A percentile compares a stretch with the other conserved stretches of the same genome.
These are phyloP conservation scores for Coniferiporia sulphurascens DNA, from an alignment of 1,284 basidiomycete species.

Conservation along the genomic window DNA sequence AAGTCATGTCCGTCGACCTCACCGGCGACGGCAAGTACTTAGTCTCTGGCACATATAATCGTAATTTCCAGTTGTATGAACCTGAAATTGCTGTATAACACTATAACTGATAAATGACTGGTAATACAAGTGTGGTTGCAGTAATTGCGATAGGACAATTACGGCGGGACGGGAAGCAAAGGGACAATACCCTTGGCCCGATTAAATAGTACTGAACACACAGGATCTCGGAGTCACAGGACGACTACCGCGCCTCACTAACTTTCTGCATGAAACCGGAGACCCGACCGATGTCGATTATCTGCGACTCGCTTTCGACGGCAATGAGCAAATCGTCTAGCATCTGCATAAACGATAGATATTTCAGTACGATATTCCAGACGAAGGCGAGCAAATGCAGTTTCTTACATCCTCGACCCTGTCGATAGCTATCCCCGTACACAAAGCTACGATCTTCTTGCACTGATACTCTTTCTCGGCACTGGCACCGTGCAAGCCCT, in stretches of 20 bases:
- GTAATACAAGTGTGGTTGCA: constrained; percentile 20
- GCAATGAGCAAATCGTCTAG: constrained; percentile 84
- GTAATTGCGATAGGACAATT: constrained; percentile 5
- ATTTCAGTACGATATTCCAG: constrained; percentile 19
- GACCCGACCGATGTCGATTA: constrained; percentile 81
- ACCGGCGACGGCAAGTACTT: constrained; percentile 79
- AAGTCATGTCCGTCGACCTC: constrained; percentile 97
- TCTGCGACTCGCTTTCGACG: constrained; percentile 83
- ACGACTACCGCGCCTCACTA: constrained; percentile 1
- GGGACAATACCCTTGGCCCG: background rate
- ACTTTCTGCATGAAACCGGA: constrained; percentile 77
- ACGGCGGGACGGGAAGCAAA: constrained; percentile 5
- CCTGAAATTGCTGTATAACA: constrained; percentile 48
- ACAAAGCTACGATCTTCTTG: constrained; percentile 86
- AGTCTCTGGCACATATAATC: constrained; percentile 87
- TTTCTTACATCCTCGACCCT: constrained; percentile 82
- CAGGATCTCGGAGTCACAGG: background rate
- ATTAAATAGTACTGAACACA: constrained; percentile 7
- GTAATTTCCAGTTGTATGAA: constrained; percentile 89
- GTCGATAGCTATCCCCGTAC: constrained; percentile 83
- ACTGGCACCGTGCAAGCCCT: constrained; percentile 71
- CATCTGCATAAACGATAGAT: constrained; percentile 48
- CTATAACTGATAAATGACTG: constrained; percentile 20
- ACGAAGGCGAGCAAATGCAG: constrained; percentile 7
- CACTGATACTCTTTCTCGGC: constrained; percentile 86